A percentile compares a stretch with the other conserved stretches of the same genome.
phyloP scores from a whole-genome alignment of 305 asterid species.

The Ilex paraguariensis region DNA sequence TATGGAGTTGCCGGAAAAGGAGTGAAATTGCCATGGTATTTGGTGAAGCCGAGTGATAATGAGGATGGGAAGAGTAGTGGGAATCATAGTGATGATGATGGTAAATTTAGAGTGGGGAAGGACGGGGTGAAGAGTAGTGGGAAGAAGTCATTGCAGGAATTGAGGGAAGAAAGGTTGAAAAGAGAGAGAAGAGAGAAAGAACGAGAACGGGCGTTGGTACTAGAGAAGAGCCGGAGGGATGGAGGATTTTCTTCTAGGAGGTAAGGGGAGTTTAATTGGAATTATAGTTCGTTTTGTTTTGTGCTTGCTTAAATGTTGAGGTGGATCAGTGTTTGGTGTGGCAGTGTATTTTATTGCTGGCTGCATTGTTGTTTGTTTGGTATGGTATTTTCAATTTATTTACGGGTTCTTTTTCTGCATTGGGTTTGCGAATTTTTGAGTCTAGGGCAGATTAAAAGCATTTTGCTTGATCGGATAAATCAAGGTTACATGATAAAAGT shows the following conservation, averaged over 20 bases:
- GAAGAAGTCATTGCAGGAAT: slow-evolving; percentile 76
- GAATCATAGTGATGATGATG: slow-evolving; percentile 10
- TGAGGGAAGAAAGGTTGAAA: slow-evolving; percentile 82
- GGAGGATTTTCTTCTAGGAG: slow-evolving; percentile 64
- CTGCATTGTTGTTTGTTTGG: no score
- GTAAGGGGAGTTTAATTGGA: slow-evolving; percentile 25
- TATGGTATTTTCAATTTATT: no score
- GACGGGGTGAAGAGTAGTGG: slow-evolving; percentile 34
- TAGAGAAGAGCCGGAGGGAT: slow-evolving; percentile 44
- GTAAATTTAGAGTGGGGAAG: slow-evolving; percentile 11
- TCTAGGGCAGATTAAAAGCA: no score
- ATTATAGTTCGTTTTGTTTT: neutral
- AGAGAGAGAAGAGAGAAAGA: slow-evolving; percentile 76
- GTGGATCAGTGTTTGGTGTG: neutral
- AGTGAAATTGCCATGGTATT: slow-evolving; percentile 89
- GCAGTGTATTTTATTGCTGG: no score
- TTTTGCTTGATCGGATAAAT: no score
- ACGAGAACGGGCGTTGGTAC: slow-evolving; percentile 67
- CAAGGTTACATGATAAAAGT: no score
- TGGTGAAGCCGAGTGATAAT: slow-evolving; percentile 45
- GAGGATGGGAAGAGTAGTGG: slow-evolving; percentile 22
- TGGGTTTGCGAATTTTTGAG: no score
- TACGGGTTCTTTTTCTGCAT: no score
- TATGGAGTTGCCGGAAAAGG: slow-evolving; percentile 94
- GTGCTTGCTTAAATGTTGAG: neutral